Percentiles rank a stretch among this genome's conserved stretches.
Conservation (phyloP, 2,329 filamentous ascomycete genomes). For the Coniochaeta sp. region DNA sequence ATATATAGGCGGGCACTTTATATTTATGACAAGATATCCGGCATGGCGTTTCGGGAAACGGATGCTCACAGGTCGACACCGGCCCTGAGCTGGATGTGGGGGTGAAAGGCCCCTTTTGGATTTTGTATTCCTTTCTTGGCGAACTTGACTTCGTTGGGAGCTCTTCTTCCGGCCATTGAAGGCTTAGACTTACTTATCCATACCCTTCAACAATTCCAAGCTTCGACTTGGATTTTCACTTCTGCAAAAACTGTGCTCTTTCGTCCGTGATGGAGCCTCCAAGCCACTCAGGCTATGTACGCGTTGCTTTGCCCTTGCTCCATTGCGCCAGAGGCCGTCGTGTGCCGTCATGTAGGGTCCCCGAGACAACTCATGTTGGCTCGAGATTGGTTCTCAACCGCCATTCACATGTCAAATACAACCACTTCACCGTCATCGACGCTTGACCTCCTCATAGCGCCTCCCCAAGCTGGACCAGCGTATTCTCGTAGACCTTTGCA, state of each 20-base stretch:
- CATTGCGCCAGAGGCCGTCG: no score
- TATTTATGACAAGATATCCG: neutral
- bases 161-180: neutral
- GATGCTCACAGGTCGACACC: neutral
- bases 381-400: neutral
- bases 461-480: conserved; percentile 66
- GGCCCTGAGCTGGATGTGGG: neutral
- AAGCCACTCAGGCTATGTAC: no score
- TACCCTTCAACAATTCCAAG: neutral
- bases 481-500: conserved; percentile 71
- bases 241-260: neutral
- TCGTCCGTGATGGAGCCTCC: neutral
- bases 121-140: neutral
- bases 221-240: neutral
- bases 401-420: neutral
- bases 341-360: no score
- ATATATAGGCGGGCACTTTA: neutral
- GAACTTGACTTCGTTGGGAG: neutral
- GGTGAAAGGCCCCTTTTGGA: neutral
- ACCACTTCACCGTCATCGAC: neutral
- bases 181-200: neutral
- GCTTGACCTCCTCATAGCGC: conserved; percentile 30
- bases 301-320: no score
- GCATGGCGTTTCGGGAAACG: neutral
- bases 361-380: no score